These are phyloP conservation scores for Aurinia saxatilis DNA, from an alignment of 345 rosid species.

Conservation along the genomic window DNA sequence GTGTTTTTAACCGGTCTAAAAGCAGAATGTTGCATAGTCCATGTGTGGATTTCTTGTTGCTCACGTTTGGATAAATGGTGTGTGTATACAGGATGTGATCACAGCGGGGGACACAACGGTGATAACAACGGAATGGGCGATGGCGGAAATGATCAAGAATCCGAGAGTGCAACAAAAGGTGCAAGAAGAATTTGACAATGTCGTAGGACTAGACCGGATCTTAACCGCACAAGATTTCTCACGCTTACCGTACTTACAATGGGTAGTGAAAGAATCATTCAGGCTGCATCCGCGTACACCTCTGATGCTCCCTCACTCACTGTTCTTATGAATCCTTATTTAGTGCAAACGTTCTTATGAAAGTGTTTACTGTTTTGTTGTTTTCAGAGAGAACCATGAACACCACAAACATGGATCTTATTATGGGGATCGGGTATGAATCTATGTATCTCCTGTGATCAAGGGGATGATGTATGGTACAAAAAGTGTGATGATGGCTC, in stretches of 20 bases:
- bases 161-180: conserved; percentile 80
- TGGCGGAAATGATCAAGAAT: conserved; percentile 77
- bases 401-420: too few relatives aligned
- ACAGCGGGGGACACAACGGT: conserved; percentile 98
- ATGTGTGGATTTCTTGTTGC: not conserved
- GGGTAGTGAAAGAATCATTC: conserved; percentile 63
- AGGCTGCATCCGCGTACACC: conserved; percentile 95
- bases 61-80: not conserved
- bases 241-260: conserved; percentile 71
- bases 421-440: too few relatives aligned
- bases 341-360: too few relatives aligned
- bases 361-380: too few relatives aligned
- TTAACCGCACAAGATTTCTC: conserved; percentile 62
- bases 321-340: too few relatives aligned
- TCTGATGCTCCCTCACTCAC: conserved; percentile 90
- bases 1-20: not conserved
- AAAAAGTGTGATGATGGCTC: too few relatives aligned
- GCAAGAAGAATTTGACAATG: conserved; percentile 78
- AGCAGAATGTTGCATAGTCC: not conserved
- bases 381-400: too few relatives aligned
- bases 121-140: conserved; percentile 75
- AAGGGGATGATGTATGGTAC: too few relatives aligned
- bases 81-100: conserved; percentile 74
- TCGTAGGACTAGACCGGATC: conserved; percentile 60
- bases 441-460: too few relatives aligned